A percentile compares a stretch with the other conserved stretches of the same genome.
phyloP scores from a whole-genome alignment of 2,329 filamentous ascomycete genomes.

The Neoarthrinium moseri region DNA sequence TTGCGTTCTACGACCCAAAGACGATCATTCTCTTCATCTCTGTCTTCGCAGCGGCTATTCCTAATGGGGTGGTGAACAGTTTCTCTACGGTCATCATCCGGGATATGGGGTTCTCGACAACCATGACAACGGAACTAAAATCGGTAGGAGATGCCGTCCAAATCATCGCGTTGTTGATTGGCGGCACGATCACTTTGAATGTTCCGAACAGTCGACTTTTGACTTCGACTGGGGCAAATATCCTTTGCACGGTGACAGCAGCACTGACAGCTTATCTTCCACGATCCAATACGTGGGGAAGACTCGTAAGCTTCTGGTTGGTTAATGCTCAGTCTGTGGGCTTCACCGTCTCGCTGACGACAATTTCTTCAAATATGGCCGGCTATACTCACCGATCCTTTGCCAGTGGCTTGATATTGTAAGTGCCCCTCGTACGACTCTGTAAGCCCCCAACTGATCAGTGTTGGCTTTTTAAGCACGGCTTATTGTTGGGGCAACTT shows the following conservation, averaged over 20 bases:
- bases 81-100: slow-evolving; percentile 5
- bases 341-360: slow-evolving; percentile 31
- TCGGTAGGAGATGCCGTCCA: slow-evolving; percentile 51
- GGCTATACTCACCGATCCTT: slow-evolving; percentile 34
- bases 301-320: slow-evolving; percentile 57
- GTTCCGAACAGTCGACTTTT: slow-evolving; percentile 48
- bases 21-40: slow-evolving; percentile 57
- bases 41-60: slow-evolving; percentile 53
- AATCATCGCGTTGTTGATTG: slow-evolving; percentile 49
- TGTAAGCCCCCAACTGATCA: no score
- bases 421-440: no score
- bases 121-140: background rate
- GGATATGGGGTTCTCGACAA: slow-evolving; percentile 8
- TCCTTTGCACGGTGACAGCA: slow-evolving; percentile 51
- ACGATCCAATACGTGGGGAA: slow-evolving; percentile 50
- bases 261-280: slow-evolving; percentile 52
- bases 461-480: no score
- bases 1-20: slow-evolving; percentile 49
- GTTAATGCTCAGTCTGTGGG: slow-evolving; percentile 30
- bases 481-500: slow-evolving; percentile 39
- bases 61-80: slow-evolving; percentile 44
- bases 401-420: slow-evolving; percentile 31
- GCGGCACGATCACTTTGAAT: slow-evolving; percentile 50
- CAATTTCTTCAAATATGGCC: slow-evolving; percentile 31
- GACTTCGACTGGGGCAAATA: slow-evolving; percentile 55